Percentiles rank a stretch among this genome's conserved stretches.
Evolutionary conservation across 257 asterid genomes (phyloP).

Genomic region (Nicotiana tomentosiformis): DNA sequence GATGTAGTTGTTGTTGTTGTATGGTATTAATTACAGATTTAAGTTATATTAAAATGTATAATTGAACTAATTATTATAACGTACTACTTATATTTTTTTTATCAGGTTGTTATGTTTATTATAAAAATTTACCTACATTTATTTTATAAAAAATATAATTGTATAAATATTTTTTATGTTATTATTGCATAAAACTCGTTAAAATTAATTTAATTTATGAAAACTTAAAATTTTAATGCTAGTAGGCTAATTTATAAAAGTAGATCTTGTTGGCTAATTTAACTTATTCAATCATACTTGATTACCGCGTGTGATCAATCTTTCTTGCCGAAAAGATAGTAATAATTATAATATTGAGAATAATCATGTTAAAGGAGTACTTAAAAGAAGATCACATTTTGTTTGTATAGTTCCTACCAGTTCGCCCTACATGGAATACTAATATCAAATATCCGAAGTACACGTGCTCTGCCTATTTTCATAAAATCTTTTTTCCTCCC

Average conservation of each 20-base stretch:
- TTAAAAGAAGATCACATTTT: background rate
- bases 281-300: background rate
- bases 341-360: background rate
- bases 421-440: background rate
- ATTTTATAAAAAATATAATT: too few species aligned
- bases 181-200: too few species aligned
- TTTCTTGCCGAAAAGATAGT: background rate
- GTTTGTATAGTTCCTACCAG: background rate
- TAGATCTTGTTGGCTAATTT: background rate
- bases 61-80: too few species aligned
- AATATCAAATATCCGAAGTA: background rate
- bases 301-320: background rate
- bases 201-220: too few species aligned
- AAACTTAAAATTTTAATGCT: too few species aligned
- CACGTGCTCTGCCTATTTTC: background rate
- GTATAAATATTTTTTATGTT: too few species aligned
- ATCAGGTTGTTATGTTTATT: too few species aligned
- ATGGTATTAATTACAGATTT: too few species aligned
- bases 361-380: background rate
- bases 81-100: too few species aligned
- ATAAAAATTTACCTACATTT: too few species aligned
- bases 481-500: background rate
- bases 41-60: too few species aligned
- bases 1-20: too few species aligned
- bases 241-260: background rate